Base-by-base conservation (phyloP, 1,284 basidiomycete species). In the Marasmius sp. region DNA sequence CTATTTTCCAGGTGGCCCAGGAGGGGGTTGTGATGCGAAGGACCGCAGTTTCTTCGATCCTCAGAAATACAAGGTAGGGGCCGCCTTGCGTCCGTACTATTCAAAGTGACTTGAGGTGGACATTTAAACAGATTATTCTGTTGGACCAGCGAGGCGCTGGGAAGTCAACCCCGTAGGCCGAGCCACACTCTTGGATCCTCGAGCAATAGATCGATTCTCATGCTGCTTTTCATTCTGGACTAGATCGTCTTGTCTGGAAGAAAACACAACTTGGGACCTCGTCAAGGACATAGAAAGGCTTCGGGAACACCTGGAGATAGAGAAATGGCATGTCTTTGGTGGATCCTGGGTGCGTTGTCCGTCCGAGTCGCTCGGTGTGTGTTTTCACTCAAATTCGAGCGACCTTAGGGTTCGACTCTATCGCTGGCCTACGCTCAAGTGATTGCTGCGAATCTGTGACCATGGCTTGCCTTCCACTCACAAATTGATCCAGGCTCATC, bases 261-360 rank as follows among this genome's bases (percentile, higher is more conserved):
- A 95, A 64, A 98, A 98, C 75, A 97, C 94, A 2, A 98, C 95
- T 0, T 97, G 94, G 94, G 91, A 96, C 72, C 85, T 98, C 36
- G 94, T 98, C 18, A 89, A 85, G 64, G 96, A 98, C 71, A 89
- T 95, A 12, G 95, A 98, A 73, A 87, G 79, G 69, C 78, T 98
- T 27, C 84, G 95, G 57, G 80, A 88, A 68, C 83, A 90, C 64
- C 81, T 97, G 2, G 75, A 75, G 37, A 81, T 93, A 60, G 87
- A 92, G n/a, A 93, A 88, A 70, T 96, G 93, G 94, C 87, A 95
- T 61, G 92, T 96, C 34, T 97, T 96, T 71, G 94, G 95, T 47
- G 94, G 94, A 8, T 93, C 91, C 37, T 95, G 94, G 94, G 91
- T 88, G 68, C 63, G 79, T 69, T 14, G 54, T 60, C 33, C 36